phyloP scores from a whole-genome alignment of 169 alveolate species.

The Blepharisma undulans region DNA sequence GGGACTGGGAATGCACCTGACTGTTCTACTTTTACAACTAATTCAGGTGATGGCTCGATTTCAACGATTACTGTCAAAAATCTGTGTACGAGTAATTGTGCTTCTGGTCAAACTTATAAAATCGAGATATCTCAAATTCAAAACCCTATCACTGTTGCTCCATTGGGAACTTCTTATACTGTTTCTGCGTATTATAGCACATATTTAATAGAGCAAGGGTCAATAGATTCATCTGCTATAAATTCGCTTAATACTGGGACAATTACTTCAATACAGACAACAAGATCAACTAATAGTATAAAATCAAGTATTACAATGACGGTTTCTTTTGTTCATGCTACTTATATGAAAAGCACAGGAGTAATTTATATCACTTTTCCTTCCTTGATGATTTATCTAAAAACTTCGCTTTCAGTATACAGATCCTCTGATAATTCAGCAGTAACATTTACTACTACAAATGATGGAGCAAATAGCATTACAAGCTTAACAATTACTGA shows the following conservation, averaged over 20 bases:
- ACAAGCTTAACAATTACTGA: background rate
- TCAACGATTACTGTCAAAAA: background rate
- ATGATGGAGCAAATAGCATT: background rate
- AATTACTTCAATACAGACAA: background rate
- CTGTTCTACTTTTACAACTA: too few relatives aligned
- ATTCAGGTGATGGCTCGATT: too few relatives aligned
- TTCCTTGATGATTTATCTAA: background rate
- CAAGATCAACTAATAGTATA: background rate
- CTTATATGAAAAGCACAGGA: background rate
- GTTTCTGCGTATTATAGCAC: background rate
- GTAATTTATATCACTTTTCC: background rate
- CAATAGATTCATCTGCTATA: background rate
- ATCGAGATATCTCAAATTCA: too few relatives aligned
- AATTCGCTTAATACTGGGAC: background rate
- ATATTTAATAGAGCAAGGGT: background rate
- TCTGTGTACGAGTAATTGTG: background rate
- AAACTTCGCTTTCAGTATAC: background rate
- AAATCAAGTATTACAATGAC: background rate
- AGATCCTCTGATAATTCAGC: background rate
- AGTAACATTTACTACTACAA: too few relatives aligned
- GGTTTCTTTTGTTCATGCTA: background rate
- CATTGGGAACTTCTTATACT: background rate
- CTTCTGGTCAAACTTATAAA: background rate
- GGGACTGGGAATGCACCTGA: too few relatives aligned
- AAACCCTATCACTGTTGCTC: background rate